A percentile compares a stretch with the other conserved stretches of the same genome.
These are phyloP conservation scores for Schizosaccharomyces japonicus DNA, from an alignment of 805 yeast species.

Conservation along the genomic window DNA sequence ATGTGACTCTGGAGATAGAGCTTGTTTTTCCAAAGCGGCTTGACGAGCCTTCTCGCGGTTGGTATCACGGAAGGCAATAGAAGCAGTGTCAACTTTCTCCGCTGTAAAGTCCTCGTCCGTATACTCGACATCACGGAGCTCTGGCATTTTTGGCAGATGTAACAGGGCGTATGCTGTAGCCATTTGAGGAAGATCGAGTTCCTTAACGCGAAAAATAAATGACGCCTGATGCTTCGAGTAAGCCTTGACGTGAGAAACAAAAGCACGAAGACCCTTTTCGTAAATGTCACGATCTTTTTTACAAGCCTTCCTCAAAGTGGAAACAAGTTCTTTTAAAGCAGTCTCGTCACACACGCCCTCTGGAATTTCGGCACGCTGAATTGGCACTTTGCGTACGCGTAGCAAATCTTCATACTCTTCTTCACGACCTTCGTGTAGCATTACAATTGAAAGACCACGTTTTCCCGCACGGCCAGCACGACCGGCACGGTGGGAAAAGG, in stretches of 20 bases:
- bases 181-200: conserved; percentile 45
- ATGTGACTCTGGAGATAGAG: background rate
- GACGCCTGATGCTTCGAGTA: conserved; percentile 73
- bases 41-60: conserved; percentile 1
- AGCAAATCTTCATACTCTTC: conserved; percentile 61
- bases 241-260: conserved; percentile 59
- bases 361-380: conserved; percentile 20
- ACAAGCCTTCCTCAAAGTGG: conserved; percentile 27
- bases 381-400: conserved; percentile 38
- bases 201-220: conserved; percentile 57
- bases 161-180: conserved; percentile 60
- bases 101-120: background rate
- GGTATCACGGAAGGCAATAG: background rate
- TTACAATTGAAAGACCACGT: conserved; percentile 52
- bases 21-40: background rate
- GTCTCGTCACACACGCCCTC: conserved; percentile 7
- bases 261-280: conserved; percentile 54
- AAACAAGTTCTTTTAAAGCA: conserved; percentile 8
- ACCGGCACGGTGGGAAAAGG: conserved; percentile 83
- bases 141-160: conserved; percentile 89
- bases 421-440: conserved; percentile 55
- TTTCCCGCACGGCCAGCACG: conserved; percentile 85
- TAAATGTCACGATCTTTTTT: conserved; percentile 55
- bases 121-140: conserved; percentile 24
- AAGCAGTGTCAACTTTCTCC: background rate